Percentiles rank a stretch among this genome's conserved stretches.
Evolutionary conservation across 208 protist species (phyloP).

Genomic region (Trypanosoma avium): DNA sequence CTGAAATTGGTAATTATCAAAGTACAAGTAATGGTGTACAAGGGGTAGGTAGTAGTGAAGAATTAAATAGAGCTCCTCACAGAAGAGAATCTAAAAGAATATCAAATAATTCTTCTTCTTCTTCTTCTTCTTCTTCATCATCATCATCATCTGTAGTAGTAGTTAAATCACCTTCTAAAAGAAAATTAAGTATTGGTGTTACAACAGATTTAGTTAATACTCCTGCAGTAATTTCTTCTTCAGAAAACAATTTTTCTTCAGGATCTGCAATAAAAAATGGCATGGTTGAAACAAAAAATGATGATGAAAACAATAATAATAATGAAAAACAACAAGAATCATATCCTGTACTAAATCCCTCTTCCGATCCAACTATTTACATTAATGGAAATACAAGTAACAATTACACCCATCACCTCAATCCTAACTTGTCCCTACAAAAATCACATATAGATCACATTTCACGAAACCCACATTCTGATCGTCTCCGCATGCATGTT

Average conservation of each 20-base stretch:
- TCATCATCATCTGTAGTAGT: background rate
- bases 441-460: too few relatives aligned
- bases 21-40: background rate
- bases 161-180: conserved; percentile 3
- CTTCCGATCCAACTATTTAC: background rate
- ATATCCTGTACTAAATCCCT: background rate
- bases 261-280: too few relatives aligned
- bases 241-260: too few relatives aligned
- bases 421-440: too few relatives aligned
- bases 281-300: background rate
- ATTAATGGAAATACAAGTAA: background rate
- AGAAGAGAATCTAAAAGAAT: too few relatives aligned
- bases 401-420: too few relatives aligned
- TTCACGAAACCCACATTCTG: too few relatives aligned
- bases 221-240: background rate
- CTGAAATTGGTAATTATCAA: background rate
- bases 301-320: conserved; percentile 3
- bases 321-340: background rate
- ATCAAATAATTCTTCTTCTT: too few relatives aligned
- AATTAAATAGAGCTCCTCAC: too few relatives aligned
- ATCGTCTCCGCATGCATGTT: conserved; percentile 47
- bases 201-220: background rate
- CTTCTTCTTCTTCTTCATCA: conserved; percentile 16
- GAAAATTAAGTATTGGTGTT: background rate
- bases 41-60: too few relatives aligned